Evolutionary conservation across 1,284 basidiomycete genomes (phyloP).

Genomic region (Neonothopanus nambi): DNA sequence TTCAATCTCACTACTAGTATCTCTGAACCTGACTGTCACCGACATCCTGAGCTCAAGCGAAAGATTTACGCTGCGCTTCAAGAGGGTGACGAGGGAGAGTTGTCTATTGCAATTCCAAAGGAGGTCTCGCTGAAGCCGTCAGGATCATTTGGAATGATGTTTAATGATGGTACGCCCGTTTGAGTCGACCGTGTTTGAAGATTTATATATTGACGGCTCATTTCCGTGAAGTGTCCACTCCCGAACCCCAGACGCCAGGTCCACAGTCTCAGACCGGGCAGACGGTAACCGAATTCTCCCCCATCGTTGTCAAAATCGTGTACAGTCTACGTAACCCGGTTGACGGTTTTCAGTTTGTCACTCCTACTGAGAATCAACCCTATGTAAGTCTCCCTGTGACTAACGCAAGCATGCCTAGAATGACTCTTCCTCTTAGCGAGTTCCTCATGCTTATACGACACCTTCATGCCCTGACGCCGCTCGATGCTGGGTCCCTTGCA

Average conservation of each 20-base stretch:
- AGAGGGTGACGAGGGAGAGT: conserved; percentile 91
- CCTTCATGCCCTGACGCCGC: conserved; percentile 89
- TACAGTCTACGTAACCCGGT: conserved; percentile 82
- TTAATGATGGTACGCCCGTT: conserved; percentile 19
- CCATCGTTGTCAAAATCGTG: conserved; percentile 75
- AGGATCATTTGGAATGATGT: conserved; percentile 4
- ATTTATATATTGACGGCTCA: not conserved
- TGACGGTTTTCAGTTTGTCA: conserved; percentile 86
- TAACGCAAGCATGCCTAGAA: not conserved
- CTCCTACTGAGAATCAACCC: conserved; percentile 79
- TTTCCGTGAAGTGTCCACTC: conserved; percentile 58
- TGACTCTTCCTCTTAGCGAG: conserved; percentile 56
- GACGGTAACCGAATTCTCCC: conserved; percentile 66
- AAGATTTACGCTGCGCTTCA: conserved; percentile 88
- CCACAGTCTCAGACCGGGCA: conserved; percentile 41
- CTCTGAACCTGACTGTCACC: conserved; percentile 74
- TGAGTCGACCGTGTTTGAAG: not conserved
- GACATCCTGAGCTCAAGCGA: conserved; percentile 92
- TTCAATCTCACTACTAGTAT: conserved; percentile 63
- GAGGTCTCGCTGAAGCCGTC: conserved; percentile 67
- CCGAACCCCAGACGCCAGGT: conserved; percentile 75
- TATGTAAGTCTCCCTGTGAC: conserved; percentile 66
- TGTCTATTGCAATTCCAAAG: conserved; percentile 87
- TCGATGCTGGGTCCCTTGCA: conserved; percentile 95
- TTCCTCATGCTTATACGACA: conserved; percentile 92